Evolutionary conservation across 2,329 filamentous ascomycete genomes (phyloP).

Genomic region (Tricladium varicosporioides): DNA sequence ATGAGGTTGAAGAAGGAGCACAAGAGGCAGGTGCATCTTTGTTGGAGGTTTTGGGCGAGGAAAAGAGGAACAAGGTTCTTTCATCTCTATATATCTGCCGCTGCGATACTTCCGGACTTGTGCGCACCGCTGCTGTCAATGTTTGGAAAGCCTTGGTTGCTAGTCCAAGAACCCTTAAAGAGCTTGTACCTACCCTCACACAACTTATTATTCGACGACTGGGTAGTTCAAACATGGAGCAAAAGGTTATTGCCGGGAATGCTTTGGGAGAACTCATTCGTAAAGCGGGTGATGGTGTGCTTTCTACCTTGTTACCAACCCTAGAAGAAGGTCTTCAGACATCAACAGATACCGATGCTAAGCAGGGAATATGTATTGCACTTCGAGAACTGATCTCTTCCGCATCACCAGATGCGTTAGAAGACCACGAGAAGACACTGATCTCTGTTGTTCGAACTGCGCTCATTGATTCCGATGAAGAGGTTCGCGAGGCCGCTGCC

Average conservation of each 20-base stretch:
- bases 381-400: conserved; percentile 90
- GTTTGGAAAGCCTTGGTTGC: conserved; percentile 98
- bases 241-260: conserved; percentile 98
- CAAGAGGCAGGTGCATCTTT: conserved; percentile 91
- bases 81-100: conserved; percentile 98
- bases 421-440: conserved; percentile 92
- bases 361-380: conserved; percentile 96
- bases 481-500: conserved; percentile 91
- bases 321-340: conserved; percentile 87
- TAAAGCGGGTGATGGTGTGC: conserved; percentile 91
- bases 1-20: conserved; percentile 74
- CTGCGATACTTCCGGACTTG: conserved; percentile 90
- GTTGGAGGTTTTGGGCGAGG: conserved; percentile 89
- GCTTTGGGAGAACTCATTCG: conserved; percentile 94
- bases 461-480: conserved; percentile 82
- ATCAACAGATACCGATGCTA: conserved; percentile 87
- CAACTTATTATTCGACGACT: conserved; percentile 92
- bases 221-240: conserved; percentile 95
- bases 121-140: conserved; percentile 82
- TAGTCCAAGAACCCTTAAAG: conserved; percentile 87
- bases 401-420: conserved; percentile 81
- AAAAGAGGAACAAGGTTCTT: conserved; percentile 94
- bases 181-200: conserved; percentile 90
- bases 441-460: conserved; percentile 93
- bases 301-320: conserved; percentile 83